Percentiles rank a stretch among this genome's conserved stretches.
These are phyloP conservation scores for Sordariomycetes sp. DNA, from an alignment of 2,329 filamentous ascomycete genomes.

Conservation along the genomic window DNA sequence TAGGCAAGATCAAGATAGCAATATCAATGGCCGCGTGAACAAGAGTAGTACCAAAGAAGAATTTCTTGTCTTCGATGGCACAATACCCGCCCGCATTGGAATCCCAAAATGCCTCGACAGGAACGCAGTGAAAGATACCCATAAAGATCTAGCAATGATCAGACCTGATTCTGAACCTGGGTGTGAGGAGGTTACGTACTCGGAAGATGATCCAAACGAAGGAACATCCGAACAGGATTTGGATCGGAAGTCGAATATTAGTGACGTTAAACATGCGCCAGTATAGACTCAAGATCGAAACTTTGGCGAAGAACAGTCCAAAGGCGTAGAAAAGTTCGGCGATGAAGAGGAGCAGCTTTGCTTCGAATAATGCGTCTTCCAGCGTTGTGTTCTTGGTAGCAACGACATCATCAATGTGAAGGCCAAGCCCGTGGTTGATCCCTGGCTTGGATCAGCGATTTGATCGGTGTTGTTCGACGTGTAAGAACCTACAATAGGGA, in stretches of 20 bases:
- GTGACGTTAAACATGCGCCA: slow-evolving; percentile 12
- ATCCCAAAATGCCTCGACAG: slow-evolving; percentile 19
- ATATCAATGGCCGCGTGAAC: slow-evolving; percentile 16
- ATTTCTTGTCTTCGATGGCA: slow-evolving; percentile 14
- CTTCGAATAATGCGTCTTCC: slow-evolving; percentile 1
- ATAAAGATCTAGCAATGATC: slow-evolving; percentile 11
- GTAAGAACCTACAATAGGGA: slow-evolving; percentile 4
- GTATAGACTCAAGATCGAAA: slow-evolving; percentile 13
- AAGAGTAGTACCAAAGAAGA: slow-evolving; percentile 16
- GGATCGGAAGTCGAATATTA: slow-evolving; percentile 10
- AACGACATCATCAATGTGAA: slow-evolving; percentile 5
- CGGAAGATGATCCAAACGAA: slow-evolving; percentile 11
- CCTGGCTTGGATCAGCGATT: slow-evolving; percentile 4
- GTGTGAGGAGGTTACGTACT: slow-evolving; percentile 2
- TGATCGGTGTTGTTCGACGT: slow-evolving; percentile 1
- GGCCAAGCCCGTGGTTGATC: slow-evolving; percentile 5
- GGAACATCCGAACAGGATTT: slow-evolving; percentile 10
- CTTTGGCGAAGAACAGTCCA: slow-evolving; percentile 11
- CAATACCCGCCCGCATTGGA: slow-evolving; percentile 11
- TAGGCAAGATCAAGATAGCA: slow-evolving; percentile 13
- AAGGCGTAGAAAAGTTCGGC: slow-evolving; percentile 12
- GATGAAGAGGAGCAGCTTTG: slow-evolving; percentile 5
- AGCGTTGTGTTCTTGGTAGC: background rate
- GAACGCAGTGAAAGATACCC: slow-evolving; percentile 17
- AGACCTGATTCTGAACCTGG: background rate